These are phyloP conservation scores for Podospora appendiculata DNA, from an alignment of 495 filamentous ascomycete genomes.

Conservation along the genomic window DNA sequence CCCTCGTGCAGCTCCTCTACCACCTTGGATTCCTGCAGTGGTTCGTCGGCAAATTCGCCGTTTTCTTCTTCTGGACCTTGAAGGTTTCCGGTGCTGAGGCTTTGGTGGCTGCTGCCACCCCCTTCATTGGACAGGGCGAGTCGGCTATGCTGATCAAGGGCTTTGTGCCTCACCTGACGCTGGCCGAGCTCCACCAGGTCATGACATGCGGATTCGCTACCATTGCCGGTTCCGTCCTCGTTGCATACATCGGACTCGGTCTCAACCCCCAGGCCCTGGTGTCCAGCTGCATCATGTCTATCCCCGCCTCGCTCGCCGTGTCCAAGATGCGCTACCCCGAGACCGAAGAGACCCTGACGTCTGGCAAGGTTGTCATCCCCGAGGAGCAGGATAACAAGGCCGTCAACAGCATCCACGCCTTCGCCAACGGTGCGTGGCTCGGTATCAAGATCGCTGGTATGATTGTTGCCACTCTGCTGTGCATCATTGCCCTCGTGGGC, in stretches of 20 bases:
- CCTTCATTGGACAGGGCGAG: constrained; percentile 91
- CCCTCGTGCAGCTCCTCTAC: constrained; percentile 75
- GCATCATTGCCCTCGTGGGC: constrained; percentile 74
- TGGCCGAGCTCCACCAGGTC: constrained; percentile 81
- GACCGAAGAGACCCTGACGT: constrained; percentile 74
- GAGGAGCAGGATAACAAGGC: constrained; percentile 57
- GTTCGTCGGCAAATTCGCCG: constrained; percentile 77
- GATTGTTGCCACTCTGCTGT: constrained; percentile 71
- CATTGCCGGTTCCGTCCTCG: constrained; percentile 64
- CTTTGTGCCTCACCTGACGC: constrained; percentile 73
- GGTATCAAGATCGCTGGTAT: constrained; percentile 84
- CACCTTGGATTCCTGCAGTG: constrained; percentile 75
- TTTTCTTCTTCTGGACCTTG: constrained; percentile 86
- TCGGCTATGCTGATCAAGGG: constrained; percentile 86
- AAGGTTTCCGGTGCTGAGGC: constrained; percentile 89
- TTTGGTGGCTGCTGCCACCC: constrained; percentile 86
- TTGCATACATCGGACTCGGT: constrained; percentile 73
- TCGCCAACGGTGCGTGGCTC: constrained; percentile 80
- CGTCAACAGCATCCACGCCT: constrained; percentile 77
- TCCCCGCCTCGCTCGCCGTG: constrained; percentile 77
- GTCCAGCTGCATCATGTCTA: constrained; percentile 88
- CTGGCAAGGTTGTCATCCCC: constrained; percentile 70
- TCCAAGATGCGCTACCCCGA: constrained; percentile 87
- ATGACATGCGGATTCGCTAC: constrained; percentile 70
- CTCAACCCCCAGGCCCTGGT: constrained; percentile 80